Evolutionary conservation across 2,329 filamentous ascomycete species (phyloP).

Genomic region (Endoconidiophora laricicola): DNA sequence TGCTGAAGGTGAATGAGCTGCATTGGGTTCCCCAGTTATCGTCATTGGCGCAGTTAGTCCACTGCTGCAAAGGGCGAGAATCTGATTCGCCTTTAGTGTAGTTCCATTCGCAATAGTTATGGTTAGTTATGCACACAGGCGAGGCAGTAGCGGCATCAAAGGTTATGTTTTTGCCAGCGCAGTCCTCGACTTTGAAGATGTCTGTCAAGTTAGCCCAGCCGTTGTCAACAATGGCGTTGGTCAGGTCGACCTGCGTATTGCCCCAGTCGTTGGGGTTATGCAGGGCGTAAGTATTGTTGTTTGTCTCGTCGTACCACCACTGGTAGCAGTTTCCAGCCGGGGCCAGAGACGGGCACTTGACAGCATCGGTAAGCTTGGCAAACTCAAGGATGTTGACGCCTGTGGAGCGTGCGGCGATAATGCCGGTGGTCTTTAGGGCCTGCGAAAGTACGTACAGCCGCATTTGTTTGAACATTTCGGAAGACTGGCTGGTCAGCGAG

Average conservation of each 20-base stretch:
- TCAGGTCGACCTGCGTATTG: slow-evolving; percentile 16
- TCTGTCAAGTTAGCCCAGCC: slow-evolving; percentile 16
- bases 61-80: slow-evolving; percentile 12
- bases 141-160: slow-evolving; percentile 15
- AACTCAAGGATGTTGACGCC: slow-evolving; percentile 15
- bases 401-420: slow-evolving; percentile 15
- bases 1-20: slow-evolving; percentile 13
- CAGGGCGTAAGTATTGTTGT: slow-evolving; percentile 16
- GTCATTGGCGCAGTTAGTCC: slow-evolving; percentile 16
- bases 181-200: slow-evolving; percentile 17
- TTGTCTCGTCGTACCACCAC: slow-evolving; percentile 15
- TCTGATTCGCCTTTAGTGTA: slow-evolving; percentile 10
- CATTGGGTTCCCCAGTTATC: slow-evolving; percentile 15
- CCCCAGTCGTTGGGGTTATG: slow-evolving; percentile 16
- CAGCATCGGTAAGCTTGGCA: slow-evolving; percentile 12
- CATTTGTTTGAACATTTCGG: slow-evolving; percentile 15
- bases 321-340: slow-evolving; percentile 14
- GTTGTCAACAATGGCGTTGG: slow-evolving; percentile 15
- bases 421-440: slow-evolving; percentile 16
- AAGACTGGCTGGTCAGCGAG: slow-evolving; percentile 16
- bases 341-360: slow-evolving; percentile 10
- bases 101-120: slow-evolving; percentile 17
- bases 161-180: slow-evolving; percentile 14
- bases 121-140: slow-evolving; percentile 15
- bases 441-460: slow-evolving; percentile 16